Evolutionary conservation across 768 basidiomycete genomes (phyloP).

Genomic region (Agrocybe pediades): DNA sequence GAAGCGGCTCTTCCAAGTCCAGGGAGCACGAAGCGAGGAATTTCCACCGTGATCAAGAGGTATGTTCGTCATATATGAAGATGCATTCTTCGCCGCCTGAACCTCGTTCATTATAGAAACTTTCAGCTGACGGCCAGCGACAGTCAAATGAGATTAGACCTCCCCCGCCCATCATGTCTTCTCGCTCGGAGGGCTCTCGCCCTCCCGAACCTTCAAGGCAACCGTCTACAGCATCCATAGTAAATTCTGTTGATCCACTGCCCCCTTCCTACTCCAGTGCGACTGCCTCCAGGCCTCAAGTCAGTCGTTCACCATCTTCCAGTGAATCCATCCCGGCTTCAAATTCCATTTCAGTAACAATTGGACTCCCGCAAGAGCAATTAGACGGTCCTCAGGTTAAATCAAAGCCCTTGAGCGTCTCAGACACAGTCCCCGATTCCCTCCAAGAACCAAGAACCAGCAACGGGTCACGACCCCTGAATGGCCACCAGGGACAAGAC

Average conservation of each 20-base stretch:
- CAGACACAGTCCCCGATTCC: conserved; percentile 42
- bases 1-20: conserved; percentile 42
- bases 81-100: conserved; percentile 1
- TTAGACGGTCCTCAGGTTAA: too few relatives aligned
- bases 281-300: background rate
- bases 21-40: conserved; percentile 41
- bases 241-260: conserved; percentile 35
- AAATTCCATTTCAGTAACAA: conserved; percentile 7
- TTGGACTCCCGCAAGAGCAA: too few relatives aligned
- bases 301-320: too few relatives aligned
- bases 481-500: conserved; percentile 3
- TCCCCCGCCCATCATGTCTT: conserved; percentile 8
- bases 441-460: conserved; percentile 35
- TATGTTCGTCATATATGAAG: conserved; percentile 31
- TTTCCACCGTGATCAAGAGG: conserved; percentile 41
- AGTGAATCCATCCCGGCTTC: background rate
- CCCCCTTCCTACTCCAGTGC: conserved; percentile 17
- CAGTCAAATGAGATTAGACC: conserved; percentile 11
- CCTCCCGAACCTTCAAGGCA: conserved; percentile 22
- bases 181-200: conserved; percentile 23
- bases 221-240: conserved; percentile 30
- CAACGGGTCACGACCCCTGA: conserved; percentile 29
- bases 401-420: conserved; percentile 32
- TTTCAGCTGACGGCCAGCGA: conserved; percentile 6
- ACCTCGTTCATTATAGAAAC: conserved; percentile 3